These are phyloP conservation scores for Saturnispora kantuleensis DNA, from an alignment of 805 yeast species.

Conservation along the genomic window DNA sequence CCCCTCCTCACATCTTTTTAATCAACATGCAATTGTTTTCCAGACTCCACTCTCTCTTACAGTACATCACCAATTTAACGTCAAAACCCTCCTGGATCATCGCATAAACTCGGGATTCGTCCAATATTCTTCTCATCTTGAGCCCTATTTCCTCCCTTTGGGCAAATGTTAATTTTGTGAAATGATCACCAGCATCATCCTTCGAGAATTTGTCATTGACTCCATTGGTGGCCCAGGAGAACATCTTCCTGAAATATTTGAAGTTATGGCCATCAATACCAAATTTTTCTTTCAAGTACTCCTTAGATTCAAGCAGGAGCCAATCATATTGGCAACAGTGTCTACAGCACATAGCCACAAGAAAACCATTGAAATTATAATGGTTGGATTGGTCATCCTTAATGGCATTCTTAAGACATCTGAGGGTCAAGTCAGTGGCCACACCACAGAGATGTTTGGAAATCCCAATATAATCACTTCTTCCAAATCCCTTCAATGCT, in stretches of 20 bases:
- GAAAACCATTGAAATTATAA: constrained; percentile 36
- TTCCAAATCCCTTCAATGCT: constrained; percentile 27
- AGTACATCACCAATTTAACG: constrained; percentile 50
- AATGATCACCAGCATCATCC: constrained; percentile 33
- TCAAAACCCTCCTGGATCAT: constrained; percentile 31
- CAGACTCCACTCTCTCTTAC: constrained; percentile 43
- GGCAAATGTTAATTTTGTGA: constrained; percentile 33
- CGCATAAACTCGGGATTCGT: constrained; percentile 55
- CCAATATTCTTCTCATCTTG: constrained; percentile 62
- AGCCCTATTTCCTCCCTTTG: constrained; percentile 56
- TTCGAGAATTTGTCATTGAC: constrained; percentile 31
- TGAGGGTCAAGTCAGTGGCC: constrained; percentile 79
- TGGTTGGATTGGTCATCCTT: constrained; percentile 8
- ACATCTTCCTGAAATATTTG: constrained; percentile 44
- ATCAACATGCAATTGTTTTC: constrained; percentile 43
- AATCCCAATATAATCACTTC: constrained; percentile 38
- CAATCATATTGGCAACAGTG: constrained; percentile 65
- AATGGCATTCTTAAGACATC: constrained; percentile 37
- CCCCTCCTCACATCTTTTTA: background rate
- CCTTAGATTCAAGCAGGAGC: constrained; percentile 38
- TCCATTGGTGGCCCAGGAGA: constrained; percentile 88
- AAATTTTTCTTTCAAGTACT: constrained; percentile 28
- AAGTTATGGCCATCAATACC: constrained; percentile 26
- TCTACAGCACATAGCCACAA: constrained; percentile 90
- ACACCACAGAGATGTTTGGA: constrained; percentile 92